Base-by-base conservation (phyloP, 169 alveolate genomes). In the Cyclospora cayetanensis region DNA sequence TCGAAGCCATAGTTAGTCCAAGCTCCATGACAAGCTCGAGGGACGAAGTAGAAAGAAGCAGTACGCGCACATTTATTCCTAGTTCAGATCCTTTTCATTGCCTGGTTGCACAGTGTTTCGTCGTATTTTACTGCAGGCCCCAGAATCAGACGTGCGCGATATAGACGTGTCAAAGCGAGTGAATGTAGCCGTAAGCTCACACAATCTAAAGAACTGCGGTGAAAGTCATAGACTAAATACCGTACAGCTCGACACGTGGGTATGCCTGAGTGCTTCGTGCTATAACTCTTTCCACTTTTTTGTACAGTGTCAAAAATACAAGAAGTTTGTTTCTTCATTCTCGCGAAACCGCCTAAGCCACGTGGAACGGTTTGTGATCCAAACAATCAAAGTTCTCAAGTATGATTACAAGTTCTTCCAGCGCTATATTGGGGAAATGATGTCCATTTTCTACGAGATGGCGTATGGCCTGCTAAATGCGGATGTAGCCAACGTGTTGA, bases 391-490 rank as follows among this genome's bases (percentile, higher is more conserved):
- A 43, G 27, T 35, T 25, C 82, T 89, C 34, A 53, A 76, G 31
- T 50, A 52, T 50, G 93, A 89, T 29, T 74, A 34, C 60, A 74
- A 50, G 70, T 72, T 50, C 83, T 89, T 89, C n/a, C 39, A 37
- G 50, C 52, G 66, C 2, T 89, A 74, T 53, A 35, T 89, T 37
- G 89, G 89, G 37, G 85, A 89, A 52, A 41, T 89, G 89, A 74
- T 89, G 89, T 72, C 93, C 4, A 55, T 89, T 41, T 89, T 89
- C 53, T 89, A 89, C 83, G 93, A 89, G n/a, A 31, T 60, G 37
- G 77, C 93, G 18, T 89, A 52, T 43, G 35, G 72, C 31, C 41
- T 63, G 39, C 89, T 89, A 25, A 68, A 89, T 35, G 77, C 89
- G 34, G 93, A 76, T 50, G 55, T 89, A 50, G 83, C 76, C 35